Base-by-base conservation (phyloP, 345 rosid species). In the Euphorbia pulcherrima region DNA sequence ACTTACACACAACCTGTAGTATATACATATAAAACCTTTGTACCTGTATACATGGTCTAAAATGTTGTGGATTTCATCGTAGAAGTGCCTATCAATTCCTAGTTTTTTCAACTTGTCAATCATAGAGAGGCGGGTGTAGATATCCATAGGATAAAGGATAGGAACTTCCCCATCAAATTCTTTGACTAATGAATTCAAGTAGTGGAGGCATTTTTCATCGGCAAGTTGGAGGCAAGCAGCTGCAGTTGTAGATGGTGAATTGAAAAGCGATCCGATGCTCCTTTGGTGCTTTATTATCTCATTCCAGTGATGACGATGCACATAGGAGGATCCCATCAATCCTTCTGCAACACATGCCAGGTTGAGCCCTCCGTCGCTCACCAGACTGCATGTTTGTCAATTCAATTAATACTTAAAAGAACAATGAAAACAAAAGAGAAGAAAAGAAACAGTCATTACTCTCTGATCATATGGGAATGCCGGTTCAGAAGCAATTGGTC, bases 221-320 rank as follows among this genome's bases (percentile, higher is more conserved):
- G n/a, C 24, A 30, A 24, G 56, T 13, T 59, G 70, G 28, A 57
- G 3, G 20, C 65, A 39, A 37, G 70, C 63, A 26, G 70, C 54
- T 0, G 75, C 75, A 16, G 71, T 72, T n/a, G 75, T 28, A 1
- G 75, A 66, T 6, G 70, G 67, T 9, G 70, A 71, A 62, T 60
- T 58, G 51, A 60, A 58, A 14, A 65, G 41, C 12, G 70, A 58
- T 9, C 75, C 70, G 21, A 56, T 64, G 16, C 46, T 54, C 28
- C 64, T 64, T 24, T 72, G 64, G 59, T 47, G 35, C 35, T 72
- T 72, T 30, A 64, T 57, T 41, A 58, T 54, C 4, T 72, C 60
- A 18, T 63, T 47, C 74, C 75, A 72, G 6, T 48, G 40, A 18
- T 50, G 4, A n/a, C 0, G 3, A 24, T 50, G 0, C 10, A 10